Evolutionary conservation across 192 early-diverging fungal genomes (phyloP).

Genomic region (Coemansia sp.): DNA sequence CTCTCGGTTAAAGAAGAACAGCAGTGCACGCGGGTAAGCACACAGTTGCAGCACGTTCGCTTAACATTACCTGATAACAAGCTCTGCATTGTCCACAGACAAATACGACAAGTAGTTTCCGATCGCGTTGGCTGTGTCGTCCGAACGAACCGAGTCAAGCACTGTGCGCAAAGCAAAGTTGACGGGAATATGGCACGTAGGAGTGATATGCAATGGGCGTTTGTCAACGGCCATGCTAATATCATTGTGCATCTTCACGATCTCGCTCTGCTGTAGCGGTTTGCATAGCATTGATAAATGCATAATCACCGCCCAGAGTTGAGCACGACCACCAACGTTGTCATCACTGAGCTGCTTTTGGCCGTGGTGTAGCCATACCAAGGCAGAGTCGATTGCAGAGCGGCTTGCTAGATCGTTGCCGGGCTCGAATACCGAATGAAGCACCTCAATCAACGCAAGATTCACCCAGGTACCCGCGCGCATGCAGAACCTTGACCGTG

Average conservation of each 20-base stretch:
- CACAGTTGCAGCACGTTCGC: background rate
- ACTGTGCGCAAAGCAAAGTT: conserved; percentile 25
- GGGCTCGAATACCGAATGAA: background rate
- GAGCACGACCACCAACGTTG: conserved; percentile 17
- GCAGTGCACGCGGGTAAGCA: background rate
- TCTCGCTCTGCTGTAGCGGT: conserved; percentile 14
- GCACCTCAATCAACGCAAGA: conserved; percentile 29
- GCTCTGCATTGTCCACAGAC: conserved; percentile 22
- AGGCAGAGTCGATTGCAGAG: conserved; percentile 5
- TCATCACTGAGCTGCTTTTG: conserved; percentile 8
- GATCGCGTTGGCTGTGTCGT: conserved; percentile 14
- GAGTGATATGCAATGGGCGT: conserved; percentile 1
- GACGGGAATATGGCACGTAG: conserved; percentile 7
- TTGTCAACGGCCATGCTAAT: background rate
- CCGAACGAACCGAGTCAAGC: conserved; percentile 4
- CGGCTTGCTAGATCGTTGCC: background rate
- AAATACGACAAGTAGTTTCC: conserved; percentile 5
- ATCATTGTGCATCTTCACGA: conserved; percentile 18
- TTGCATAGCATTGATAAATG: conserved; percentile 16
- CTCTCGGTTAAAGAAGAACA: background rate
- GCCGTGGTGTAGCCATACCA: conserved; percentile 28
- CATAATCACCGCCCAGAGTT: conserved; percentile 33
- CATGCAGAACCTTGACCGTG: background rate
- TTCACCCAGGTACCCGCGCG: conserved; percentile 25
- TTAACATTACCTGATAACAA: conserved; percentile 45